These are phyloP conservation scores for Euryodendron excelsum DNA, from an alignment of 148 eudicot genomes.

Conservation along the genomic window DNA sequence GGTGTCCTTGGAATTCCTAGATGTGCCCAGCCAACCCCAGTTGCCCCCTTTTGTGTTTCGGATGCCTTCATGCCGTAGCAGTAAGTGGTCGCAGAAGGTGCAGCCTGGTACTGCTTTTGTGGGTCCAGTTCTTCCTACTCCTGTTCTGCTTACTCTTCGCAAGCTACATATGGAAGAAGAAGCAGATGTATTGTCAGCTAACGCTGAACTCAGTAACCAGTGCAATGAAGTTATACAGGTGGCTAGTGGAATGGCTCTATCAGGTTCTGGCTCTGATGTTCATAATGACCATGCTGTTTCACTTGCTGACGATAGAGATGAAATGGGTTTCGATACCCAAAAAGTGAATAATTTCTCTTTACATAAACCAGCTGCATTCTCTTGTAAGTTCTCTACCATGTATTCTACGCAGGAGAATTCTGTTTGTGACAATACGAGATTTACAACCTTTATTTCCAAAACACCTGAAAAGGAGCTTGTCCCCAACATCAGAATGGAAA, in stretches of 20 bases:
- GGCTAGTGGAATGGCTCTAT: slow-evolving; percentile 33
- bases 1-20: slow-evolving; percentile 48
- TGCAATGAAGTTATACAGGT: slow-evolving; percentile 40
- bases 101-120: slow-evolving; percentile 42
- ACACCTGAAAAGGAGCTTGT: slow-evolving; percentile 16
- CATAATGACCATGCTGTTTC: slow-evolving; percentile 43
- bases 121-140: slow-evolving; percentile 73
- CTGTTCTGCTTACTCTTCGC: slow-evolving; percentile 37
- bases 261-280: slow-evolving; percentile 18
- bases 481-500: slow-evolving; percentile 1
- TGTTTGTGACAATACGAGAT: slow-evolving; percentile 24
- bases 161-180: slow-evolving; percentile 37
- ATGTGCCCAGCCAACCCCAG: slow-evolving; percentile 49
- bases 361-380: slow-evolving; percentile 41
- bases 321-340: slow-evolving; percentile 22
- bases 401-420: slow-evolving; percentile 15
- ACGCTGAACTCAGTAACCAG: slow-evolving; percentile 31
- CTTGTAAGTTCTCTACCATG: slow-evolving; percentile 15
- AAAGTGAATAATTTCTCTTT: slow-evolving; percentile 25
- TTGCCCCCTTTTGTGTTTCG: slow-evolving; percentile 59
- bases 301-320: slow-evolving; percentile 55
- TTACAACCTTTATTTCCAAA: slow-evolving; percentile 31
- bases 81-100: slow-evolving; percentile 48
- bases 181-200: slow-evolving; percentile 36
- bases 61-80: slow-evolving; percentile 47